Evolutionary conservation across 208 protist species (phyloP), one percentile per base, ranked within the genome.

Genomic region (Trypanosoma scelopori): DNA sequence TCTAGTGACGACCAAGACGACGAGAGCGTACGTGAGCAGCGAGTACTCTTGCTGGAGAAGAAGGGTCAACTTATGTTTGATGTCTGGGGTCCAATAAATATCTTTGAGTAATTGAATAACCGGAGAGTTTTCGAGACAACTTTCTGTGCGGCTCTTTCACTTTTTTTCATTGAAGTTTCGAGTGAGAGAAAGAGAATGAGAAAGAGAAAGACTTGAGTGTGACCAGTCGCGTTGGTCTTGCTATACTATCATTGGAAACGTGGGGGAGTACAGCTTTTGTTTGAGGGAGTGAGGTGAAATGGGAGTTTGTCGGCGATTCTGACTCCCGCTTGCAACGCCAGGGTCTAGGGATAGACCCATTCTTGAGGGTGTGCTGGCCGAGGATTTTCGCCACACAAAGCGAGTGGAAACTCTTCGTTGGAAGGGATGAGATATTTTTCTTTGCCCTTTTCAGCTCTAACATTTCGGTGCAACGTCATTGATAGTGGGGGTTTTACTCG

Each of bases 21-120:
- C 61, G 83, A 88, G 52, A 91, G 88, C 60, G 59, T 84, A 42
- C 66, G 74, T 22, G 78, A 93, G 60, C 84, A 91, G 64, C 73
- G 87, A 7, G 32, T 91, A 9, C 48, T 85, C 32, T 37, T 85
- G 15, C 64, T 94, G 39, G 81, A 91, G 41, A 59, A 75, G 58
- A 76, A 74, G 51, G 60, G 69, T 2, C 76, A 85, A 56, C 28
- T 94, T 41, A 71, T 79, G 45, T 94, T 94, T 70, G 81, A 94
- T 63, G 71, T 85, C 23, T 94, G 88, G 88, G 83, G 81, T 35
- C 81, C 77, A 22, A 71, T 80, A 20, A 84, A 71, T 49, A 79
- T 85, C 41, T 90, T 94, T 66, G 51, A 68, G 22, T 74, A 55
- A 71, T 23, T 16, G 3, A 47, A 22, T 22, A 47, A 1, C 42